Evolutionary conservation across 345 rosid species (phyloP), one percentile per base, ranked within the genome.

Genomic region (Rubroshorea leprosula): DNA sequence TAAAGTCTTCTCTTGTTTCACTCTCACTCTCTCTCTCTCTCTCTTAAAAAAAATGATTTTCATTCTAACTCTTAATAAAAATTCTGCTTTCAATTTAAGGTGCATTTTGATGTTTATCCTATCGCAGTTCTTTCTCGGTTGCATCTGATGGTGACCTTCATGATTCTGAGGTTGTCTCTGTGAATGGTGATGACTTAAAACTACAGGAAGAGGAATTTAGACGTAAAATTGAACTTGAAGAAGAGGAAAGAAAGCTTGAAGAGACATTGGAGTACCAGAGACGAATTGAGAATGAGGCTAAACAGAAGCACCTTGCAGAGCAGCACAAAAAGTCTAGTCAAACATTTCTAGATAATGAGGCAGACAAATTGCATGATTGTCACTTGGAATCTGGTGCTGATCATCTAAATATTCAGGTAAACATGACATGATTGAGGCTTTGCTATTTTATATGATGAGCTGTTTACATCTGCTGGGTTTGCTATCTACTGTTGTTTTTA

Each of bases 191-290:
- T 60, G 78, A 73, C 65, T 68, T 77, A 54, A 83, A 77, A 72
- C 76, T 76, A 55, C 83, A 74, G 69, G 94, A 86, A 58, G 96
- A 86, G 64, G 96, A 86, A 75, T 66, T 78, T 61, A 82, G 77
- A 75, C 83, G 76, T 68, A 82, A 64, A 76, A 70, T 80, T 61
- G 96, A 89, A 84, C 85, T 82, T 59, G 94, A 87, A 77, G 90
- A 73, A 46, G 97, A 89, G 86, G 99, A 83, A 67, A 79, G 84
- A 69, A 87, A 85, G 79, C 96, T 89, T 21, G 87, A 85, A 74
- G 91, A 80, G 75, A 78, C 92, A 24, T 65, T 93, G 55, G 91
- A 85, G 73, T 85, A 86, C 69, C 99, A 89, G 74, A 87, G 94
- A 65, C 74, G 68, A 67, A 82, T 89, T 68, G 97, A 93, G 84